Percentiles rank a stretch among this genome's conserved stretches.
These are phyloP conservation scores for Scheffersomyces quercinus DNA, from an alignment of 1,139 yeast species.

Conservation along the genomic window DNA sequence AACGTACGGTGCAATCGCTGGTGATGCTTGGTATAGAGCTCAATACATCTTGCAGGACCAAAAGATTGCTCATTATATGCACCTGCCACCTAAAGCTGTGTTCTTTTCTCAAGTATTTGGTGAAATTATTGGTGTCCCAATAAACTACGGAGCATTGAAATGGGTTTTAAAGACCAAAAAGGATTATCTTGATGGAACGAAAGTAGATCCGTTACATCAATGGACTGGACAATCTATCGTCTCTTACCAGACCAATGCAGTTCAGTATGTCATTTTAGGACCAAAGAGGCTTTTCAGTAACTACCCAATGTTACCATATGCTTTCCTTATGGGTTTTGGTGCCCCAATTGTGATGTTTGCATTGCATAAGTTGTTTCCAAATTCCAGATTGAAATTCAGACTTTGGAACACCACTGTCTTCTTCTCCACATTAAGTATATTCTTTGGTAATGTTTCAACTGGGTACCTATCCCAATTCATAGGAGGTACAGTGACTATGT, in stretches of 20 bases:
- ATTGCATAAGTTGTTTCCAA: conserved; percentile 26
- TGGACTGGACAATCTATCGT: conserved; percentile 53
- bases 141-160: conserved; percentile 45
- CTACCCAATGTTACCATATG: conserved; percentile 44
- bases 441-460: conserved; percentile 53
- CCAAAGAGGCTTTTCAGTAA: conserved; percentile 42
- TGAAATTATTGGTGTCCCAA: conserved; percentile 50
- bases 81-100: conserved; percentile 47
- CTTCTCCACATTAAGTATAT: conserved; percentile 47
- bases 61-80: conserved; percentile 50
- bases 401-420: conserved; percentile 51
- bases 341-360: conserved; percentile 35
- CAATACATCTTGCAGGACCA: conserved; percentile 50
- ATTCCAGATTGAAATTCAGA: conserved; percentile 26
- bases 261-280: conserved; percentile 52
- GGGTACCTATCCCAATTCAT: conserved; percentile 49
- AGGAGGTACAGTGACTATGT: conserved; percentile 49
- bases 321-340: conserved; percentile 41
- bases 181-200: conserved; percentile 38
- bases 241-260: conserved; percentile 46
- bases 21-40: conserved; percentile 56
- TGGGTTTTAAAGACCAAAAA: conserved; percentile 46
- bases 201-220: conserved; percentile 47
- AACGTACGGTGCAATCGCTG: conserved; percentile 51
- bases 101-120: conserved; percentile 52